Evolutionary conservation across 73 alveolate species (phyloP).

Genomic region (Paramecium bursaria): DNA sequence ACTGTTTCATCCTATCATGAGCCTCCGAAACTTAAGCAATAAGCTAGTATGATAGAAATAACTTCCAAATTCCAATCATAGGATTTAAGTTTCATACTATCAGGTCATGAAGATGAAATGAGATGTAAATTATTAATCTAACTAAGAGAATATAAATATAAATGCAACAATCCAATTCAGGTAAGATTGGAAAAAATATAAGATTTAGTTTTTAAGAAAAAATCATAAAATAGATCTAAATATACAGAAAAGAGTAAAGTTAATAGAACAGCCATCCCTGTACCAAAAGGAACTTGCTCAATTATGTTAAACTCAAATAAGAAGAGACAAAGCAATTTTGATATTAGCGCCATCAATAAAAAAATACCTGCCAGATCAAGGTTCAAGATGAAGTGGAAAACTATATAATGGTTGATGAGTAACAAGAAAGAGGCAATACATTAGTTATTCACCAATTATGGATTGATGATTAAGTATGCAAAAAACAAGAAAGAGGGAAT

Average conservation of each 20-base stretch:
- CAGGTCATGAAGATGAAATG: too few species aligned
- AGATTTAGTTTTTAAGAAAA: conserved; percentile 36
- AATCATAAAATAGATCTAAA: conserved; percentile 43
- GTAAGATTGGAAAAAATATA: not conserved
- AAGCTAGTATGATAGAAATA: too few species aligned
- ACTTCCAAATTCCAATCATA: too few species aligned
- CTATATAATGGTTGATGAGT: conserved; percentile 60
- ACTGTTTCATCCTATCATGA: too few species aligned
- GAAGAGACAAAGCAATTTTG: conserved; percentile 30
- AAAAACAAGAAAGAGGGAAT: conserved; percentile 61
- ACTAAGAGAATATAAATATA: not conserved
- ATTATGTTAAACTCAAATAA: conserved; percentile 53
- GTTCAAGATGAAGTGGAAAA: conserved; percentile 69
- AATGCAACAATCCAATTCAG: not conserved
- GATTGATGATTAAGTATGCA: conserved; percentile 64
- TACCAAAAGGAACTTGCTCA: conserved; percentile 62
- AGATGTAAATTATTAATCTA: too few species aligned
- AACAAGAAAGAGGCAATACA: conserved; percentile 53
- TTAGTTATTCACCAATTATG: conserved; percentile 60
- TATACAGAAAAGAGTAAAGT: conserved; percentile 47
- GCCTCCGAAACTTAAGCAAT: too few species aligned
- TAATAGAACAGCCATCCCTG: conserved; percentile 63
- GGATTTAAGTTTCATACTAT: too few species aligned
- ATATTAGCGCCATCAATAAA: conserved; percentile 36
- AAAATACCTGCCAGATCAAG: conserved; percentile 49